Evolutionary conservation across 495 filamentous ascomycete genomes (phyloP), one percentile per base, ranked within the genome.

Genomic region (Echria macrotheca): DNA sequence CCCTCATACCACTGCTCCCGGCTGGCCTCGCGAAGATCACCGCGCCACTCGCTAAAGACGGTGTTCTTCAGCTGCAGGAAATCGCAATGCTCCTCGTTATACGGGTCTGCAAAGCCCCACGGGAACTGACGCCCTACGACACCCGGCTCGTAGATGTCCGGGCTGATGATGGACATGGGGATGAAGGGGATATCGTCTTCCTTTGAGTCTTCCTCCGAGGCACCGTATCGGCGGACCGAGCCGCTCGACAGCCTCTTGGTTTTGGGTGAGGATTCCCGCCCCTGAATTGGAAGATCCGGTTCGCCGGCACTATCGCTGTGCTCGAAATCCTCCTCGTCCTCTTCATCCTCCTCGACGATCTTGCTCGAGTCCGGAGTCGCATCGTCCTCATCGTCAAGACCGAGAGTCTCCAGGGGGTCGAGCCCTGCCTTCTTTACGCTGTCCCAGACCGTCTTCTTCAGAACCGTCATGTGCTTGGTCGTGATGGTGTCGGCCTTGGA

Each of bases 401-500:
- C 84, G 10, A 98, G 75, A 10, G 87, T 84, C 58, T 95, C 90
- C 25, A 97, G 72, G 2, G 90, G 90, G 60, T 98, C 90, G 38
- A 97, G 79, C 43, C 87, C 89, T 18, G 89, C 83, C 55, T 81
- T 78, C 66, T 91, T 89, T 31, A 98, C 73, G 52, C 86, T 91
- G 37, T 83, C 81, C 80, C 86, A 94, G 12, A 98, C 93, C 1
- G 87, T 83, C 65, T 84, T 86, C 72, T 93, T 96, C 37, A 98
- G 80, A 61, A 86, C 81, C n/a, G 74, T 70, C 93, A 98, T 96
- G 67, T 98, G 93, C 21, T 86, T 82, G 2, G 83, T 81, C 35
- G 93, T 97, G 56, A 97, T 87, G 11, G 89, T 97, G 64, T 98
- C 93, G 28, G 93, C 94, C 70, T 98, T 98, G 60, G 89, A 87